Conservation (phyloP, 1,284 basidiomycete species). For the Somion occarium region DNA sequence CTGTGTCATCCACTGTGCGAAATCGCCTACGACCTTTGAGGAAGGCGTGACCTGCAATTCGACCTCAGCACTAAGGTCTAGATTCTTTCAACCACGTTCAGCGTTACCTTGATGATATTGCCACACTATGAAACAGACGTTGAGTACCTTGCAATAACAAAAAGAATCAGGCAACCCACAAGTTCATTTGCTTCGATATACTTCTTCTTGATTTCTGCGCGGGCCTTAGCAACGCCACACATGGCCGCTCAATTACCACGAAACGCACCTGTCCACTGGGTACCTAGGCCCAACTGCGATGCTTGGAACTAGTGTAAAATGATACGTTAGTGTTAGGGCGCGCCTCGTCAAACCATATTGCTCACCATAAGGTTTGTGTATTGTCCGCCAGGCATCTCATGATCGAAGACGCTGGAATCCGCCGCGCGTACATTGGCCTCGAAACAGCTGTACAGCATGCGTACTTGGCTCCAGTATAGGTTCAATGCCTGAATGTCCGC, state of each 20-base stretch:
- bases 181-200: constrained; percentile 96
- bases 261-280: constrained; percentile 83
- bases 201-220: constrained; percentile 92
- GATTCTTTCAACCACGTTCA: too few relatives aligned
- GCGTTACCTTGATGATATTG: constrained; percentile 85
- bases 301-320: constrained; percentile 83
- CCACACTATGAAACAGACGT: constrained; percentile 64
- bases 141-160: not conserved
- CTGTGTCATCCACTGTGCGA: constrained; percentile 98
- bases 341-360: not conserved
- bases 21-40: constrained; percentile 98
- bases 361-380: constrained; percentile 91
- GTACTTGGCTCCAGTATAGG: constrained; percentile 97
- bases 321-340: not conserved
- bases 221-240: constrained; percentile 1
- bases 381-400: constrained; percentile 99
- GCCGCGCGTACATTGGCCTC: constrained; percentile 98
- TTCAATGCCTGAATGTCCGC: constrained; percentile 98
- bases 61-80: too few relatives aligned
- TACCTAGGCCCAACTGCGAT: constrained; percentile 93
- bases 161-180: constrained; percentile 39
- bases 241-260: constrained; percentile 8
- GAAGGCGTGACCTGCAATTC: constrained; percentile 85
- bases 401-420: constrained; percentile 96
- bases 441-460: constrained; percentile 94